Conservation (phyloP, 2,329 filamentous ascomycete genomes). For the Fusarium phyllophilum region DNA sequence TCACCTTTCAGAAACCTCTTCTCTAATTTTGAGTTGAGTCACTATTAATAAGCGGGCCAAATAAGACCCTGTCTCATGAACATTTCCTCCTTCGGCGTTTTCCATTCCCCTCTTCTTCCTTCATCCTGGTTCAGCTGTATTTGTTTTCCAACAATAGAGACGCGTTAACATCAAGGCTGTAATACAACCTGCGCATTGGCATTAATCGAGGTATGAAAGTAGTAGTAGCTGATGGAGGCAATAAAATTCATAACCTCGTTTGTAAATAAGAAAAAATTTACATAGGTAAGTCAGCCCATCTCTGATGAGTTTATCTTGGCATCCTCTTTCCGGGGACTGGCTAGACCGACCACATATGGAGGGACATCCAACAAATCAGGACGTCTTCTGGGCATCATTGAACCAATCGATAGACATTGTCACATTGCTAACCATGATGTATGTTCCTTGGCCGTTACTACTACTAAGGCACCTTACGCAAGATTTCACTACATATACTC, state of each 20-base stretch:
- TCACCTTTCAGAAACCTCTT: not conserved
- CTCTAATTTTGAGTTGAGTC: not conserved
- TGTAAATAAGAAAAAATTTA: not conserved
- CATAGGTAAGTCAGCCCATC: not conserved
- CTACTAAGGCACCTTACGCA: not conserved
- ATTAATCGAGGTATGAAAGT: not conserved
- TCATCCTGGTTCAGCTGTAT: not conserved
- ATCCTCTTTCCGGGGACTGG: not conserved
- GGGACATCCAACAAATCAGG: not conserved
- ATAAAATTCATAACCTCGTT: not conserved
- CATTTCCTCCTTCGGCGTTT: not conserved
- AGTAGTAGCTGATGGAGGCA: not conserved
- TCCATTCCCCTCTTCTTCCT: not conserved
- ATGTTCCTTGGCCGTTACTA: not conserved
- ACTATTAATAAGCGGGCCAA: not conserved
- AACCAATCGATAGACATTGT: slow-evolving; percentile 7
- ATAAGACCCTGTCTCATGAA: slow-evolving; percentile 1
- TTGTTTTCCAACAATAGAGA: not conserved
- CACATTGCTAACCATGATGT: not conserved
- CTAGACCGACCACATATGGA: not conserved
- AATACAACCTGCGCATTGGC: not conserved
- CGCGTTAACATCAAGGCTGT: not conserved
- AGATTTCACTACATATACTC: slow-evolving; percentile 3
- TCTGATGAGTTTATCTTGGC: not conserved
- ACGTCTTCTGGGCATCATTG: not conserved